Percentiles rank a stretch among this genome's conserved stretches.
phyloP scores from a whole-genome alignment of 148 eudicot species.

The Gaultheria prostrata region DNA sequence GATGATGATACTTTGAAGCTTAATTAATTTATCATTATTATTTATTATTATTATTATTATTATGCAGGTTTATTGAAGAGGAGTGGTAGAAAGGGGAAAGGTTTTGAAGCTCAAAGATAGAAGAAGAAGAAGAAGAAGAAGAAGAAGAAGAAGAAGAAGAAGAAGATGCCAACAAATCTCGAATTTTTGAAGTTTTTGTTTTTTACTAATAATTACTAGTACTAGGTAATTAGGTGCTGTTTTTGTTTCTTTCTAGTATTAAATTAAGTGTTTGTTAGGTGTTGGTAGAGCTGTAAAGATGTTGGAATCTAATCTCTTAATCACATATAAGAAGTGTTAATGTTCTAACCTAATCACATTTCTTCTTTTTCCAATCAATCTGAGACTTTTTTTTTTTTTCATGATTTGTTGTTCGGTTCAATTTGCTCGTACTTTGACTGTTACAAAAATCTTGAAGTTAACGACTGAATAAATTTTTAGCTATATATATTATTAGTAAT shows the following conservation, averaged over 20 bases:
- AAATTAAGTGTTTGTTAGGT: slow-evolving; percentile 2
- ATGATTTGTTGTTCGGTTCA: background rate
- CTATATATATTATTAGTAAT: background rate
- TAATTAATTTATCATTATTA: background rate
- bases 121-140: background rate
- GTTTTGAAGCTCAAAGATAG: slow-evolving; percentile 46
- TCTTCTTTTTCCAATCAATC: background rate
- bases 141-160: no score
- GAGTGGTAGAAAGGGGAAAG: slow-evolving; percentile 37
- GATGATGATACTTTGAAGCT: background rate
- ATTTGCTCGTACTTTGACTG: background rate
- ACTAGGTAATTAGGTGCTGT: background rate
- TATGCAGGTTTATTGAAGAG: slow-evolving; percentile 31
- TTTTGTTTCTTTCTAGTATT: background rate
- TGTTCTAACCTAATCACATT: background rate
- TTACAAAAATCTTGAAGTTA: background rate
- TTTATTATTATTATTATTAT: background rate
- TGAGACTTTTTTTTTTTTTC: background rate
- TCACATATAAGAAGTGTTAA: background rate
- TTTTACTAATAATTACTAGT: background rate
- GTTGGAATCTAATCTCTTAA: background rate
- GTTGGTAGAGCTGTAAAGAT: slow-evolving; percentile 15
- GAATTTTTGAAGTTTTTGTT: background rate
- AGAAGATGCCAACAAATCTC: background rate
- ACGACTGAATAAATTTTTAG: background rate